Percentiles rank a stretch among this genome's conserved stretches.
These are phyloP conservation scores for Combretum micranthum DNA, from an alignment of 345 rosid species.

Conservation along the genomic window DNA sequence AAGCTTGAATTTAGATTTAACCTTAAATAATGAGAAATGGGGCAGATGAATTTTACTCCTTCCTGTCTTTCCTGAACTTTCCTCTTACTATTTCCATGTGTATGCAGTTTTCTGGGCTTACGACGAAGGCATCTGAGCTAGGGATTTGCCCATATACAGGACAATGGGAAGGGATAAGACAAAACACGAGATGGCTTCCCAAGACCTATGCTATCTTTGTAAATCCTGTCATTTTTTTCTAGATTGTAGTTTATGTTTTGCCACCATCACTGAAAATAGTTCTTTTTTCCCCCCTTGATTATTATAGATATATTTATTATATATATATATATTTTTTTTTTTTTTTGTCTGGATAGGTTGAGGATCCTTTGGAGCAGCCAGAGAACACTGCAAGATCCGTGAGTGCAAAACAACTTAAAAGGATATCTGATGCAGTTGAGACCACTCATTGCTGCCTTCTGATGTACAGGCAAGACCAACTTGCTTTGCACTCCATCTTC, in stretches of 20 bases:
- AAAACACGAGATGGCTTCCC: slow-evolving; percentile 75
- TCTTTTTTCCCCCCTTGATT: not conserved
- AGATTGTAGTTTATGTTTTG: not conserved
- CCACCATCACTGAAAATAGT: not conserved
- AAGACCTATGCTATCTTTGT: slow-evolving; percentile 67
- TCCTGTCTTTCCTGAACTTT: too few relatives aligned
- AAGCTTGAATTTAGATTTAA: too few relatives aligned
- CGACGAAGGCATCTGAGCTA: slow-evolving; percentile 35
- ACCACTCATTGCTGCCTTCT: slow-evolving; percentile 30
- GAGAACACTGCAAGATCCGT: slow-evolving; percentile 75
- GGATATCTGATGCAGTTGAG: slow-evolving; percentile 48
- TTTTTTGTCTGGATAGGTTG: slow-evolving; percentile 39
- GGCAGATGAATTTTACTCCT: too few relatives aligned
- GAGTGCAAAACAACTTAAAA: slow-evolving; percentile 34
- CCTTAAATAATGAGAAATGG: too few relatives aligned
- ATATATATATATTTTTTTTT: not conserved
- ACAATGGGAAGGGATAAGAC: slow-evolving; percentile 52
- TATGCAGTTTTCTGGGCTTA: slow-evolving; percentile 54
- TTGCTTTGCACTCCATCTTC: slow-evolving; percentile 24
- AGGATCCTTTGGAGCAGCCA: slow-evolving; percentile 92
- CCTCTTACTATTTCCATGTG: not conserved
- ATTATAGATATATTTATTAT: not conserved
- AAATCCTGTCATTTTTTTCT: slow-evolving; percentile 8
- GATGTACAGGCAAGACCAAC: slow-evolving; percentile 18
- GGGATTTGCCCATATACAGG: slow-evolving; percentile 81